Conservation (phyloP, 805 yeast genomes). For the Kazachstania africana region DNA sequence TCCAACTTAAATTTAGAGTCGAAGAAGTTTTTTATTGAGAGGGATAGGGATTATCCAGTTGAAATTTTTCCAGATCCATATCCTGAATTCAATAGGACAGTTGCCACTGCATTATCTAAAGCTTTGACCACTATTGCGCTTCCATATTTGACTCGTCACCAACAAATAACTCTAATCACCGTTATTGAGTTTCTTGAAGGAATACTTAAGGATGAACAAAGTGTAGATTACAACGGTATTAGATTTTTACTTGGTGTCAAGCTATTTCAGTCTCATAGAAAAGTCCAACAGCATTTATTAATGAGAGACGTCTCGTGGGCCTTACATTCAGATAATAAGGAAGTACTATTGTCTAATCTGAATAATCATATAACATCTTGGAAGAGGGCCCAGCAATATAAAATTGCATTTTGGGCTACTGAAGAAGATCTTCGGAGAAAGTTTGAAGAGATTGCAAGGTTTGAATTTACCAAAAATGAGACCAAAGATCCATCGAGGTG, state of each 20-base stretch:
- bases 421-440: constrained; percentile 33
- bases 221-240: constrained; percentile 43
- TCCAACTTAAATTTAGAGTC: constrained; percentile 23
- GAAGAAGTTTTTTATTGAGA: constrained; percentile 15
- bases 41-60: constrained; percentile 16
- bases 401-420: constrained; percentile 63
- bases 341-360: constrained; percentile 40
- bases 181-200: constrained; percentile 54
- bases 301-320: constrained; percentile 88
- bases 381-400: constrained; percentile 46
- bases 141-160: constrained; percentile 82
- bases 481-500: constrained; percentile 63
- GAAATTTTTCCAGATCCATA: constrained; percentile 29
- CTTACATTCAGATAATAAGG: constrained; percentile 67
- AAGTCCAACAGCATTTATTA: constrained; percentile 40
- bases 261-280: constrained; percentile 44
- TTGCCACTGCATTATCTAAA: constrained; percentile 41
- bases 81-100: constrained; percentile 30
- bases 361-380: constrained; percentile 39
- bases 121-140: constrained; percentile 52
- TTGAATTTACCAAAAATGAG: constrained; percentile 47
- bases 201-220: constrained; percentile 31
- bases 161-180: constrained; percentile 70
- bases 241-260: constrained; percentile 62
- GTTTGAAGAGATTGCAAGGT: constrained; percentile 61